Conservation (phyloP, 108 stramenopile species). For the Fragilaria radians region DNA sequence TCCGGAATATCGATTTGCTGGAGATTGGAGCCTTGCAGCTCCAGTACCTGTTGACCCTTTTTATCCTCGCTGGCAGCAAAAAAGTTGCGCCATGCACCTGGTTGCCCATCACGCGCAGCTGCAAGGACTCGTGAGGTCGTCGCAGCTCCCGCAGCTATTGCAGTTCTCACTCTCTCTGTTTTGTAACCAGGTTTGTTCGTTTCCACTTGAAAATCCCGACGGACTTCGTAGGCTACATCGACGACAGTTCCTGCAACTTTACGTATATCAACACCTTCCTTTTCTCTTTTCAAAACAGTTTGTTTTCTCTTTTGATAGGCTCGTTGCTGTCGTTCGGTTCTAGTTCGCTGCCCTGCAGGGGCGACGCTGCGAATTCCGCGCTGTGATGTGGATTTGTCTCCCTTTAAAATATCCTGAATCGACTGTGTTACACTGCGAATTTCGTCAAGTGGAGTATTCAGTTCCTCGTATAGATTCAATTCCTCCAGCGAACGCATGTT, state of each 20-base stretch:
- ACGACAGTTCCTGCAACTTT: constrained; percentile 42
- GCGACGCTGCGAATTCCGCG: constrained; percentile 44
- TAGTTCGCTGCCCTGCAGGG: constrained; percentile 34
- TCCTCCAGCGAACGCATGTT: constrained; percentile 7
- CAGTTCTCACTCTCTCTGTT: constrained; percentile 47
- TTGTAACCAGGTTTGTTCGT: constrained; percentile 66
- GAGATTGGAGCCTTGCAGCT: not conserved
- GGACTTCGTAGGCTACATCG: constrained; percentile 69
- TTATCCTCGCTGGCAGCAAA: not conserved
- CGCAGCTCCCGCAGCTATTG: constrained; percentile 42
- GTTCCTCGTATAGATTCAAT: constrained; percentile 29
- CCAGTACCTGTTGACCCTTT: not conserved
- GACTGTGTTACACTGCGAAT: constrained; percentile 56
- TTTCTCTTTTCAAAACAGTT: constrained; percentile 46
- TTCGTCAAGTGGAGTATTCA: constrained; percentile 69
- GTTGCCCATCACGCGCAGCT: constrained; percentile 11
- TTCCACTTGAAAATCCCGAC: constrained; percentile 56
- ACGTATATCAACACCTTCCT: constrained; percentile 49
- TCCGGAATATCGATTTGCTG: not conserved
- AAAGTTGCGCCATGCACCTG: not conserved
- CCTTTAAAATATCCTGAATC: constrained; percentile 55
- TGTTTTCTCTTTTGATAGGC: constrained; percentile 60
- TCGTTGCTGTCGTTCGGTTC: constrained; percentile 35
- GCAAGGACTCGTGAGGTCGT: constrained; percentile 24
- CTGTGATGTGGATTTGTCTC: constrained; percentile 9